These are phyloP conservation scores for Kazachstania bromeliacearum DNA, from an alignment of 805 yeast species.

Conservation along the genomic window DNA sequence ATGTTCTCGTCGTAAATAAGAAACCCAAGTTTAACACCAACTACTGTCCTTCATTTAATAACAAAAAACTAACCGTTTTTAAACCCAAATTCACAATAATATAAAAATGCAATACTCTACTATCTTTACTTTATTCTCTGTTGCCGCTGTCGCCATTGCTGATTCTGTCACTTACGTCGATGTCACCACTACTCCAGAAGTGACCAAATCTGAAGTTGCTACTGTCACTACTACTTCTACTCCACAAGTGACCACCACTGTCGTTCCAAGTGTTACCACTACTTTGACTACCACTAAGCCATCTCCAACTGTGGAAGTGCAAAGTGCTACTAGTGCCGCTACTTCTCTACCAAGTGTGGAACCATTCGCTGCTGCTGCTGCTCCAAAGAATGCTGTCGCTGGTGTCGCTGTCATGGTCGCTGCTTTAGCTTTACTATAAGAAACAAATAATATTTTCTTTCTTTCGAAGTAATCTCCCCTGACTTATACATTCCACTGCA, in stretches of 20 bases:
- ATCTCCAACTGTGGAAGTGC: background rate
- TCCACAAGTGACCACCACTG: constrained; percentile 28
- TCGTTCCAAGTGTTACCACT: constrained; percentile 11
- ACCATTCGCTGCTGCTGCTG: constrained; percentile 14
- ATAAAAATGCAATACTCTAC: constrained; percentile 7
- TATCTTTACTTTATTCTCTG: background rate
- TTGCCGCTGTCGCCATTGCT: constrained; percentile 2
- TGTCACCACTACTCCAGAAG: constrained; percentile 39
- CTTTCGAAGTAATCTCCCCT: no score
- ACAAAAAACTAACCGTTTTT: constrained; percentile 2
- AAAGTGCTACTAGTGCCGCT: background rate
- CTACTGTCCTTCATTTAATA: constrained; percentile 3
- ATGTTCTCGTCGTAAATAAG: background rate
- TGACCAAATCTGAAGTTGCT: constrained; percentile 35
- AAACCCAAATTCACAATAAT: no score
- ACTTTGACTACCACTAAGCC: background rate
- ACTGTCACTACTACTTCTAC: constrained; percentile 33
- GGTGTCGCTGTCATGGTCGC: constrained; percentile 1
- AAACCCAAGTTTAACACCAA: constrained; percentile 3
- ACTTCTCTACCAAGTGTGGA: constrained; percentile 3
- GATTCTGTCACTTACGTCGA: constrained; percentile 31
- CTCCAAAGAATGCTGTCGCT: background rate
- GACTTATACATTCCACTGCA: background rate
- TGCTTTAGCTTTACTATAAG: constrained; percentile 2
- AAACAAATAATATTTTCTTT: no score